Evolutionary conservation across 225 moss, liverwort and hornwort species (phyloP).

Genomic region (Straminergon stramineum): DNA sequence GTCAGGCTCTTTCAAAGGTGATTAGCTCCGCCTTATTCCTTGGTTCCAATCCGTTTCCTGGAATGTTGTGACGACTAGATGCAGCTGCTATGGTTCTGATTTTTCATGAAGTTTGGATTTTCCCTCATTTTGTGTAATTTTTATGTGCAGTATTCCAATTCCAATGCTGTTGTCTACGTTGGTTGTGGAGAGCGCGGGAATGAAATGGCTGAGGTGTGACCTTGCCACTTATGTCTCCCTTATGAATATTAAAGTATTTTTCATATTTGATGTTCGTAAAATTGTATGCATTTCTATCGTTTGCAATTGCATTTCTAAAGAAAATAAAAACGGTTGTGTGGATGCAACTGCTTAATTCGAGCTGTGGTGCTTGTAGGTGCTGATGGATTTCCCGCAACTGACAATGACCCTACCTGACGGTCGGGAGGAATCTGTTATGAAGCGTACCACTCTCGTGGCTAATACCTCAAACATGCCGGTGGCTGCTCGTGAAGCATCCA

Average conservation of each 20-base stretch:
- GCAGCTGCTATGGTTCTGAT: background rate
- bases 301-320: background rate
- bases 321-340: background rate
- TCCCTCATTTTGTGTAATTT: background rate
- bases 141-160: slow-evolving; percentile 82
- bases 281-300: background rate
- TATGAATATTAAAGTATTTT: background rate
- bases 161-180: slow-evolving; percentile 87
- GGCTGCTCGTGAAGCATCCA: slow-evolving; percentile 99
- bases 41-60: background rate
- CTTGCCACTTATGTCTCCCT: background rate
- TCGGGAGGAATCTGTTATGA: slow-evolving; percentile 96
- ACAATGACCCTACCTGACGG: slow-evolving; percentile 95
- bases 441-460: slow-evolving; percentile 91
- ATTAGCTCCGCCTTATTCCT: background rate
- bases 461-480: slow-evolving; percentile 99
- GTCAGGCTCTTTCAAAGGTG: slow-evolving; percentile 96
- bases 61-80: background rate
- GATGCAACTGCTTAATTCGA: background rate
- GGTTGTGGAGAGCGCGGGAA: slow-evolving; percentile 99
- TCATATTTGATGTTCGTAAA: background rate
- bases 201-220: slow-evolving; percentile 91
- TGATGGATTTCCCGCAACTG: slow-evolving; percentile 96
- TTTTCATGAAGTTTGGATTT: background rate
- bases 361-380: slow-evolving; percentile 43